Evolutionary conservation across 345 rosid species (phyloP).

Genomic region (Mercurialis annua): DNA sequence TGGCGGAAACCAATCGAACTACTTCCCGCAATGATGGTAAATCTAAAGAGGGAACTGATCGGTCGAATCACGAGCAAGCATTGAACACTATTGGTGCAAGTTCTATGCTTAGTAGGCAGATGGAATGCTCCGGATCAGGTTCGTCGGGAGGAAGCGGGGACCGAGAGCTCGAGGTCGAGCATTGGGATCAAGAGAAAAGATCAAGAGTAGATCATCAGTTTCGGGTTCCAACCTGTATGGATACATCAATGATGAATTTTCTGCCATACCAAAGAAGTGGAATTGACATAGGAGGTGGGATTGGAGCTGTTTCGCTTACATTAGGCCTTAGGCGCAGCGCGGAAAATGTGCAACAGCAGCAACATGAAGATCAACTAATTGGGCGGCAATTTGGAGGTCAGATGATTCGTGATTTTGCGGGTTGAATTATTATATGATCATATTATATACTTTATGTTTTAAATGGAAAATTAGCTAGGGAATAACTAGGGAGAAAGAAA

Average conservation of each 20-base stretch:
- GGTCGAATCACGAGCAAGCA: constrained; percentile 20
- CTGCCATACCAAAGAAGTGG: constrained; percentile 36
- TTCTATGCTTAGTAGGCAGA: constrained; percentile 18
- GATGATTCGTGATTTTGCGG: constrained; percentile 50
- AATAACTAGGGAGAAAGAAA: not conserved
- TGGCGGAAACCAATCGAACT: constrained; percentile 26
- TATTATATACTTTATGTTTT: not conserved
- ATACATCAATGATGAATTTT: constrained; percentile 39
- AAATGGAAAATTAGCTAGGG: not conserved
- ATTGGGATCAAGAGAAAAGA: constrained; percentile 43
- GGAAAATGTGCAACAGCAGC: constrained; percentile 44
- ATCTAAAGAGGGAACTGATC: constrained; percentile 22
- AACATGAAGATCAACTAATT: constrained; percentile 40
- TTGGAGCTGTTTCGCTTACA: constrained; percentile 50
- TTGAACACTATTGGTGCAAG: constrained; percentile 22
- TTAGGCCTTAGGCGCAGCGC: constrained; percentile 52
- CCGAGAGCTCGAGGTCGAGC: constrained; percentile 12
- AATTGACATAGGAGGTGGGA: constrained; percentile 32
- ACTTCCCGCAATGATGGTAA: constrained; percentile 17
- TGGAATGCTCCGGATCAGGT: constrained; percentile 21
- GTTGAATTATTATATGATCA: constrained; percentile 19
- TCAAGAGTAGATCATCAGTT: constrained; percentile 30
- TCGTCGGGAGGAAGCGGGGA: constrained; percentile 18
- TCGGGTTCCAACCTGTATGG: constrained; percentile 30
- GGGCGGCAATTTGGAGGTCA: constrained; percentile 44